A percentile compares a stretch with the other conserved stretches of the same genome.
phyloP scores from a whole-genome alignment of 345 rosid species.

The thale cress (Arabidopsis thaliana) region TAIR10.1 NC_003070.9:5639501-5640000 shows the following conservation, averaged over 20 bases:
- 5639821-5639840: conserved; percentile 16
- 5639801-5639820: conserved; percentile 47
- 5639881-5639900: conserved; percentile 80
- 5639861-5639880: conserved; percentile 82
- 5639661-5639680: not conserved
- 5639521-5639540: conserved; percentile 44
- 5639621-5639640: conserved; percentile 51
- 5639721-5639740: conserved; percentile 64
- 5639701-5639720: conserved; percentile 22
- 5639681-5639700: not conserved
- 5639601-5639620: conserved; percentile 55
- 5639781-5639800: conserved; percentile 52
- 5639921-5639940: conserved; percentile 78
- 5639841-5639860: conserved; percentile 36
- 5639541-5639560: conserved; percentile 58
- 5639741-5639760: conserved; percentile 87
- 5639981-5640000: conserved; percentile 65
- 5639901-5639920: conserved; percentile 65
- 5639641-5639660: conserved; percentile 51
- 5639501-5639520: conserved; percentile 37
- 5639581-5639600: conserved; percentile 36
- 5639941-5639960: conserved; percentile 57
- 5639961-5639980: conserved; percentile 81
- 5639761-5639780: conserved; percentile 74
- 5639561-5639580: conserved; percentile 59